A percentile compares a stretch with the other conserved stretches of the same genome.
phyloP scores from a whole-genome alignment of 106 monocot species.

The Dactylorhiza incarnata region DNA sequence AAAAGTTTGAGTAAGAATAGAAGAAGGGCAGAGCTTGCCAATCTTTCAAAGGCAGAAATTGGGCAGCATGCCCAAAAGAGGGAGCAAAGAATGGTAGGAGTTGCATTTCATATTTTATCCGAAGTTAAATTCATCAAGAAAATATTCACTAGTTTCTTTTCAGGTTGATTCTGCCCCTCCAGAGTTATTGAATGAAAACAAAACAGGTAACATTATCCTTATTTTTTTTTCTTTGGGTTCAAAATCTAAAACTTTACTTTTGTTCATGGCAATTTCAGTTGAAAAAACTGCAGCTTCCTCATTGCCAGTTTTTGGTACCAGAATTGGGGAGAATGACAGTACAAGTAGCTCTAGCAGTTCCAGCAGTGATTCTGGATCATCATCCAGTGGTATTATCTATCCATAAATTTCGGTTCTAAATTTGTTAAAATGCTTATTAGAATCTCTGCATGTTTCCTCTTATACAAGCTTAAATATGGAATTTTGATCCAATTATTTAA shows the following conservation, averaged over 20 bases:
- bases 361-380: slow-evolving; percentile 53
- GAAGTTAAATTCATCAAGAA: background rate
- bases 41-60: slow-evolving; percentile 19
- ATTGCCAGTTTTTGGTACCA: slow-evolving; percentile 20
- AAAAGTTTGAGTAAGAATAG: slow-evolving; percentile 70
- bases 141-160: slow-evolving; percentile 1
- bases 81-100: slow-evolving; percentile 30
- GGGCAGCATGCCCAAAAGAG: slow-evolving; percentile 14
- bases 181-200: slow-evolving; percentile 28
- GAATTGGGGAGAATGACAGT: slow-evolving; percentile 30
- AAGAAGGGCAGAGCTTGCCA: slow-evolving; percentile 66
- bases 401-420: background rate
- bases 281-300: slow-evolving; percentile 23
- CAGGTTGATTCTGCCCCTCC: slow-evolving; percentile 27
- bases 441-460: background rate
- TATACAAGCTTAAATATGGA: background rate
- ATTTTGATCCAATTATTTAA: background rate
- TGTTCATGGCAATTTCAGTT: background rate
- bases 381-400: slow-evolving; percentile 42
- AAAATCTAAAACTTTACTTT: background rate
- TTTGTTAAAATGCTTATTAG: background rate
- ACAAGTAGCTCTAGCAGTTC: slow-evolving; percentile 53
- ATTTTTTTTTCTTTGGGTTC: background rate
- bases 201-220: slow-evolving; percentile 30
- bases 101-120: background rate